Base-by-base conservation (phyloP, 2,329 filamentous ascomycete genomes). In the Fusarium miscanthi region DNA sequence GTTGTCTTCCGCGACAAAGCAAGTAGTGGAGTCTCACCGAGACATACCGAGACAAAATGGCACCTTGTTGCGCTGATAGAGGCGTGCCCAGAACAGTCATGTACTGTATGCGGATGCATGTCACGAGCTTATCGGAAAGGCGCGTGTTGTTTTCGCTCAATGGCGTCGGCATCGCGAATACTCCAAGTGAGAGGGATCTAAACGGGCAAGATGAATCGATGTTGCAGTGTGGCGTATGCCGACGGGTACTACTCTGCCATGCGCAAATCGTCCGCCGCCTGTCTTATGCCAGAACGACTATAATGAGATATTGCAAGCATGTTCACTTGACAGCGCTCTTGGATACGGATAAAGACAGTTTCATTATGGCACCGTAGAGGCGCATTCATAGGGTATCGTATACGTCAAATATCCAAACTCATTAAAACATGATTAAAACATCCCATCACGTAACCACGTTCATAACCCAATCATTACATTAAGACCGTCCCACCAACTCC, bases 401-500 rank as follows among this genome's bases (percentile, higher is more conserved):
- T 67, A 67, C 33, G 27, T 60, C 43, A 31, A 41, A 25, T 23
- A 53, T 43, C 54, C 23, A 27, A 54, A 41, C 46, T 54, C 62
- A 63, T 65, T 19, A 63, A 30, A 53, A 40, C 61, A 63, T 56
- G 38, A 48, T 58, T 35, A 62, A 13, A 60, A 37, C 21, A 37
- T 56, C 23, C 21, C 37, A 30, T 59, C 21, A 12, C 41, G 14
- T 43, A 42, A 35, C 11, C 8, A 37, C 25, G 8, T 33, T 43
- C 60, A 27, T 63, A 19, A 25, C 14, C 25, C 57, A 25, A 38
- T 38, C 16, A 19, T 33, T 38, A 6, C 45, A 67, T 49, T 71
- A 75, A 16, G 69, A 59, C 59, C 62, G 61, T 25, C 74, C 76
- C 69, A 79, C 75, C 17, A 80, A 61, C 19, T 80, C 74, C 60